Conservation (phyloP, 2,329 filamentous ascomycete species). For the Calcarisporium arbuscula region DNA sequence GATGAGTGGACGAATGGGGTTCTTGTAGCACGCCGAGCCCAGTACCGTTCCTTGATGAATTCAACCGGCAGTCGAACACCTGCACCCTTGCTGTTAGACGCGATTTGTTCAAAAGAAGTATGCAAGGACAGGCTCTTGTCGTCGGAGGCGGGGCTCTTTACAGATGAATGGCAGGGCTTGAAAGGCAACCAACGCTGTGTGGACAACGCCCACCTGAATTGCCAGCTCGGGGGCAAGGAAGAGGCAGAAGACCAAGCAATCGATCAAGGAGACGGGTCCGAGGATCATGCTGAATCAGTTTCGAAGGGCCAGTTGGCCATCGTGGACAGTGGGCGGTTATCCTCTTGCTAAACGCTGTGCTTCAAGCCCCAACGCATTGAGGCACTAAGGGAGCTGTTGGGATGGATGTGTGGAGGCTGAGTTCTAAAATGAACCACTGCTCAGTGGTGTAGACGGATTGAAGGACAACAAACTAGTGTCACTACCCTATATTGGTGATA, state of each 20-base stretch:
- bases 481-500: no score
- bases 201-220: conserved; percentile 56
- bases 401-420: no score
- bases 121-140: no score
- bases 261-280: conserved; percentile 65
- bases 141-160: conserved; percentile 29
- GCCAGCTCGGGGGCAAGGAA: conserved; percentile 68
- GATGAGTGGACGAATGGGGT: conserved; percentile 62
- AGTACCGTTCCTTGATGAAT: conserved; percentile 25
- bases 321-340: no score
- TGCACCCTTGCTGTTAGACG: no score
- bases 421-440: no score
- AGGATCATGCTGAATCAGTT: conserved; percentile 55
- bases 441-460: no score
- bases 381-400: no score
- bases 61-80: conserved; percentile 22
- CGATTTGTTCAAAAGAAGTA: no score
- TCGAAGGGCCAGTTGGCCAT: background rate
- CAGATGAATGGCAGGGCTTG: conserved; percentile 64
- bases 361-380: background rate
- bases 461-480: no score
- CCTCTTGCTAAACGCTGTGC: background rate
- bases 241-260: conserved; percentile 66
- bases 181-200: conserved; percentile 51
- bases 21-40: conserved; percentile 18